Base-by-base conservation (phyloP, 2,329 filamentous ascomycete genomes). In the Cytospora leucostoma region DNA sequence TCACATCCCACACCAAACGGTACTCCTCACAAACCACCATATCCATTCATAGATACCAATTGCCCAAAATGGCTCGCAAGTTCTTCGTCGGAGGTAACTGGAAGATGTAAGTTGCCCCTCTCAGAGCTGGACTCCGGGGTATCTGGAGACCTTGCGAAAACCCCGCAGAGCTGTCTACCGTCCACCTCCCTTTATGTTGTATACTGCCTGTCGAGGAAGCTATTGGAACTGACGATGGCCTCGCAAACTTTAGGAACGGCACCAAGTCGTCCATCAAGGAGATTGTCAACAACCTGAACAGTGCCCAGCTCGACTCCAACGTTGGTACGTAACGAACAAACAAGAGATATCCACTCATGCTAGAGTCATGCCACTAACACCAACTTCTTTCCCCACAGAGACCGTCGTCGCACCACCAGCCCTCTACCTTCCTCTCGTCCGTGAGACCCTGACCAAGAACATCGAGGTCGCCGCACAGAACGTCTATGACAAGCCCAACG, bases 11-110 rank as follows among this genome's bases (percentile, higher is more conserved):
- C 37, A 49, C 32, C 40, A 34, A 49, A 13, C 15, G 21, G 35
- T 12, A 49, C n/a, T 11, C 6, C 27, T 19, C 40, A 15, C 32
- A n/a, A 27, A 55, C 51, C 33, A 37, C 32, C 40, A n/a, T 21
- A 11, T 47, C 4, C 21, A 8, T 17, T 44, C 8, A 19, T 21
- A 61, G 38, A 67, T 71, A 74, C 68, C 72, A 67, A 73, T 72
- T 71, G 72, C 72, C 80, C 85, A 92, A 75, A 74, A 97, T 96
- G 93, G 85, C 89, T 86, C 93, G 93, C 84, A 90, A 93, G 84
- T 97, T 96, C 85, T 96, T 97, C 79, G 91, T 97, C 79, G 93
- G 93, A 79, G 93, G 93, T 77, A 99, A 99, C 89, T 98, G 98
- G 84, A 98, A 99, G 87, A 98, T 98, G 93, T 96, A 82, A 76